These are phyloP conservation scores for Alnus glutinosa DNA, from an alignment of 306 rosid species.

Conservation along the genomic window DNA sequence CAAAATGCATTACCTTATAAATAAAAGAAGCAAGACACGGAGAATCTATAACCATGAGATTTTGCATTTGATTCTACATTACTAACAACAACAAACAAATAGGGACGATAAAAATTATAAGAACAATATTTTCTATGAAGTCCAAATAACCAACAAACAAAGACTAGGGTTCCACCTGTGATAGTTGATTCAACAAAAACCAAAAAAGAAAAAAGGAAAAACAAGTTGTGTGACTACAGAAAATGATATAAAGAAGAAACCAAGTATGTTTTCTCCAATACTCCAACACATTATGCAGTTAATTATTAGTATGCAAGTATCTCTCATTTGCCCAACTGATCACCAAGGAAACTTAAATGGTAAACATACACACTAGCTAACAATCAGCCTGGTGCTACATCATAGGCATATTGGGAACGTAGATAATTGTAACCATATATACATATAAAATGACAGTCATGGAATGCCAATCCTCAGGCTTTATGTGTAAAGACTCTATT, in stretches of 20 bases:
- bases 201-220: not conserved
- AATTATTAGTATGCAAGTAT: conserved; percentile 12
- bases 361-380: not conserved
- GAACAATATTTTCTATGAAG: not conserved
- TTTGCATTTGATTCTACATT: not conserved
- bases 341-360: not conserved
- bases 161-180: not conserved
- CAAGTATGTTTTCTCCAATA: not conserved
- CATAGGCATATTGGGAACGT: not conserved
- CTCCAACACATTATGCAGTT: conserved; percentile 7
- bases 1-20: not conserved
- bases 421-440: not conserved
- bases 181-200: not conserved
- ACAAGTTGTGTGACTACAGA: not conserved
- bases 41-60: not conserved
- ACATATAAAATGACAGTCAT: not conserved
- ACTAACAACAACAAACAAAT: not conserved
- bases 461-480: not conserved
- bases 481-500: not conserved
- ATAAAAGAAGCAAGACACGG: not conserved
- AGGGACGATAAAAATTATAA: not conserved
- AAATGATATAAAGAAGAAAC: not conserved
- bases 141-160: not conserved
- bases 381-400: not conserved
- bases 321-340: conserved; percentile 17